Base-by-base conservation (phyloP, 306 rosid species). In the Begonia fuchsioides region DNA sequence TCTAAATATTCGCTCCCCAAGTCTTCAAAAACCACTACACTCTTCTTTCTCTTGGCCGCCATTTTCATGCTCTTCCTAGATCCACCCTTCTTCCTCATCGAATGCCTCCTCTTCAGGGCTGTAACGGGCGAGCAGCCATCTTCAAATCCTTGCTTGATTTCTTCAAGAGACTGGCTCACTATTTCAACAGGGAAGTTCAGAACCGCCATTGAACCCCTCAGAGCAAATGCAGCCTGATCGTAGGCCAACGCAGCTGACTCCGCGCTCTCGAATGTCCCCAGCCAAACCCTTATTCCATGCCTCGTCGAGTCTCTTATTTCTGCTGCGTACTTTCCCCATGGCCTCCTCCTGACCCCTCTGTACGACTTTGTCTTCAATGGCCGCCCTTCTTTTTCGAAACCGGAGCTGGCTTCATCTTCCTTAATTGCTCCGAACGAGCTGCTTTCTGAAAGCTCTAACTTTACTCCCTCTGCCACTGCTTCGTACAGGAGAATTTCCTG, bases 191-290 rank as follows among this genome's bases (percentile, higher is more conserved):
- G 86, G n/a, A 78, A 78, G 57, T 78, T 78, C 12, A 79, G 52
- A 55, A 75, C 76, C 0, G 82, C 86, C 68, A 71, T 51, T 0
- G 76, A 58, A 57, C 82, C 82, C 2, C 68, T 80, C 65, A 79
- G 71, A 10, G 73, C 44, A 26, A 75, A 79, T 1, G 86, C 86
- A 0, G 82, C 82, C 54, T 50, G 68, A 32, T 79, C 86, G 20
- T 75, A 79, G 39, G 82, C 82, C 65, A 75, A 57, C 52, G 86
- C 79, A 1, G 86, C 86, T 1, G 59, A 68, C 43, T 78, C 66
- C 0, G 79, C 68, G 1, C 47, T 66, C 41, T 72, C 74, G 8
- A 71, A 78, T 3, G 86, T 78, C 38, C 86, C 86, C 1, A 78
- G 82, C 82, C 82, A 78, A 13, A 72, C 61, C 49, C 86, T 71